A percentile compares a stretch with the other conserved stretches of the same genome.
These are phyloP conservation scores for button mushroom (Agaricus bisporus) DNA, from an alignment of 768 basidiomycete species.

Conservation along the genomic window DNA sequence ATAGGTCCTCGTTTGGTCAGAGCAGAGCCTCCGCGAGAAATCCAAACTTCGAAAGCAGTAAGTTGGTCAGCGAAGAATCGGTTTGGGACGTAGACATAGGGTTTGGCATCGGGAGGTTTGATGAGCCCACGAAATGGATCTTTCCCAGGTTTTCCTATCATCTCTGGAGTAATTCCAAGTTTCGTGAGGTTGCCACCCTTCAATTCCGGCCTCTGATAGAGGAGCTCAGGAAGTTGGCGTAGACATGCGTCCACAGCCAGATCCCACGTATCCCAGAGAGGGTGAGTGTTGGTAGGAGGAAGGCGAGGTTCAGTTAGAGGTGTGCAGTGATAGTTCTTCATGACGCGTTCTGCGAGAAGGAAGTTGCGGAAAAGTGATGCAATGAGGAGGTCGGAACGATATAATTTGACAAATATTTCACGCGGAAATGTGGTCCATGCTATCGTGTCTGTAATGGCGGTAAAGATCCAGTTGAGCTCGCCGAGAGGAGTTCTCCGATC, in stretches of 20 bases:
- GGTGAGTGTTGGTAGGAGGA: conserved; percentile 94
- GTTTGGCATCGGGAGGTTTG: conserved; percentile 31
- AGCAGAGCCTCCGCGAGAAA: conserved; percentile 87
- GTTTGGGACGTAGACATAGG: conserved; percentile 76
- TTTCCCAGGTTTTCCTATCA: conserved; percentile 27
- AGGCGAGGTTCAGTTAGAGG: conserved; percentile 90
- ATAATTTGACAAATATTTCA: conserved; percentile 89
- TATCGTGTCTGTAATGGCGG: conserved; percentile 97
- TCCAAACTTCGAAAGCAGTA: conserved; percentile 98
- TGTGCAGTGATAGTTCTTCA: conserved; percentile 97
- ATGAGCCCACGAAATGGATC: conserved; percentile 19
- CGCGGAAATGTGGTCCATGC: conserved; percentile 97
- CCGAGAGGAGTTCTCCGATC: conserved; percentile 94
- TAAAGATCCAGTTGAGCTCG: conserved; percentile 99
- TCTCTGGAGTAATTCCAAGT: conserved; percentile 31
- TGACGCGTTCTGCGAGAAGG: conserved; percentile 92
- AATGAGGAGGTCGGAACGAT: conserved; percentile 92
- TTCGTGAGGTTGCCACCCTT: conserved; percentile 15
- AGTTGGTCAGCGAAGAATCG: conserved; percentile 95
- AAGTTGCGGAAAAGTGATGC: conserved; percentile 97
- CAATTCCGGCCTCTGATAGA: conserved; percentile 22
- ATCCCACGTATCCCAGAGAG: conserved; percentile 97
- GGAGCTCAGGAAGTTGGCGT: conserved; percentile 84
- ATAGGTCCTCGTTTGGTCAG: conserved; percentile 71
- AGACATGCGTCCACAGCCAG: conserved; percentile 92